These are phyloP conservation scores for Ettlia oleoabundans DNA, from an alignment of 139 green algal species.

Conservation along the genomic window DNA sequence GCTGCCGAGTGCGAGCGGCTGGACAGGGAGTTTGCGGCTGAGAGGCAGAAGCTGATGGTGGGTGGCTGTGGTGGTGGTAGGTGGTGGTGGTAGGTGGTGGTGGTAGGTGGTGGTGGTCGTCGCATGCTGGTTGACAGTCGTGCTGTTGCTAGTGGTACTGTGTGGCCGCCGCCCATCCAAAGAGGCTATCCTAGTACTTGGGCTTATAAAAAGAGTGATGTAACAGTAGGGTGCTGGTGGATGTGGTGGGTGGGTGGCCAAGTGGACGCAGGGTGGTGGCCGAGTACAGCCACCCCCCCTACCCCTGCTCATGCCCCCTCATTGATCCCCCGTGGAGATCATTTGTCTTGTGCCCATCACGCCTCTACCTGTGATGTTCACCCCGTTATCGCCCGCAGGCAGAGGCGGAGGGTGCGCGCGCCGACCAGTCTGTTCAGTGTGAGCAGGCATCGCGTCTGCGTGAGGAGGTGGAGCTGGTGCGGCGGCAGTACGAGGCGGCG, in stretches of 20 bases:
- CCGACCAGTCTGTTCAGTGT: background rate
- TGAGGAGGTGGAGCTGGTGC: slow-evolving; percentile 29
- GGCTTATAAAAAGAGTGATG: too few species aligned
- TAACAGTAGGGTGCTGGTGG: too few species aligned
- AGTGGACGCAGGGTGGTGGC: too few species aligned
- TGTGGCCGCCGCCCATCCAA: too few species aligned
- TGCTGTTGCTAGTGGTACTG: background rate
- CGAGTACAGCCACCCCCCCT: too few species aligned
- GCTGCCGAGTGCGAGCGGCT: slow-evolving; percentile 30
- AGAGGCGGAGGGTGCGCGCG: background rate
- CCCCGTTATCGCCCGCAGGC: background rate
- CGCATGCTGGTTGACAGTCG: background rate
- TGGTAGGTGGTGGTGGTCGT: background rate
- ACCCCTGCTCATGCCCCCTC: too few species aligned
- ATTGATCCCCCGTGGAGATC: too few species aligned
- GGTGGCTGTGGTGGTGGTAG: background rate
- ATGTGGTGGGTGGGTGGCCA: too few species aligned
- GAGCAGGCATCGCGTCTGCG: slow-evolving; percentile 24
- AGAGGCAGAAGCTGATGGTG: slow-evolving; percentile 16
- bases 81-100: background rate
- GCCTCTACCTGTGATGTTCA: too few species aligned
- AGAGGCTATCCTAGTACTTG: too few species aligned
- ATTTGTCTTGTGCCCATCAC: background rate
- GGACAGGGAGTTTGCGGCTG: slow-evolving; percentile 19
- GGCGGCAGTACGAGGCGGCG: slow-evolving; percentile 33